Base-by-base conservation (phyloP, 2,329 filamentous ascomycete species). In the Penicillium sp. region DNA sequence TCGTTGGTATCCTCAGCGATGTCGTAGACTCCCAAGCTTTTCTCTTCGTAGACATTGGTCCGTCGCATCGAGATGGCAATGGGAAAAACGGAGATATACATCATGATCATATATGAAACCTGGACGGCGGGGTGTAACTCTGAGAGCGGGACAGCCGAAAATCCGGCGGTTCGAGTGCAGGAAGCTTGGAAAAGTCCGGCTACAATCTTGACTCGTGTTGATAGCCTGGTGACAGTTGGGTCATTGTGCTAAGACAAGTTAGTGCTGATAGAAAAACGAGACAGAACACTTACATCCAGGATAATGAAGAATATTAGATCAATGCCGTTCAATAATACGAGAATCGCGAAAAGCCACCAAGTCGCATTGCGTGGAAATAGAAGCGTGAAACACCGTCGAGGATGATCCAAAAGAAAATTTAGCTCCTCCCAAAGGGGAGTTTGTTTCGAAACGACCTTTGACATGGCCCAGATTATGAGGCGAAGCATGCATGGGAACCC, bases 1-100 rank as follows among this genome's bases (percentile, higher is more conserved):
- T 82, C 78, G 2, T 84, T 81, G 4, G 82, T 80, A 3, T 81
- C 81, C 71, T 90, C 93, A 0, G 2, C 26, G 26, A 26, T 26
- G 26, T 89, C 92, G 31, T 65, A 67, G 90, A 91, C 68, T 91
- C 95, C 87, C 1, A 90, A 74, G 49, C 83, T 84, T 48, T 83
- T 80, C 74, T 97, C 94, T 77, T 97, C 93, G 81, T 98, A 98
- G 2, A 97, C 93, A 75, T 98, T 97, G 62, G 94, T 97, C 67
- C 91, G 85, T 49, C 94, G 92, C 67, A 98, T 90, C 6, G 91
- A 93, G 70, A 98, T 97, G 73, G 94, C 94, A 68, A 97, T 96
- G 3, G 94, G 94, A 69, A 97, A 96, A 63, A 97, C 91, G 60
- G 93, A 97, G 64, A 98, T 97, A 78, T 98, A 98, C 94, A 98